Percentiles rank a stretch among this genome's conserved stretches.
phyloP scores from a whole-genome alignment of 73 alveolate species.

The Paramecium pentaurelia region DNA sequence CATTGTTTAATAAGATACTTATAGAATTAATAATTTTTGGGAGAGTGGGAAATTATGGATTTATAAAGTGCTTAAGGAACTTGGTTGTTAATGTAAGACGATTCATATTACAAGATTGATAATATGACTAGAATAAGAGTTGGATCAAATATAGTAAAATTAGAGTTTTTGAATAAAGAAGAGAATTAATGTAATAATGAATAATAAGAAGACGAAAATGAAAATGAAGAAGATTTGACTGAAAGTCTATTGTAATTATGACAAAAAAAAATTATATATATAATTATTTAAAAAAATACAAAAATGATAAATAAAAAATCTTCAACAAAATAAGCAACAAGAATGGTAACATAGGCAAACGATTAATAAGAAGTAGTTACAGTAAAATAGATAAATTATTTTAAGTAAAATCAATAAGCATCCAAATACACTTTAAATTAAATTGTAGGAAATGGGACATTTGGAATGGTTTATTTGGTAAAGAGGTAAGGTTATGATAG shows the following conservation, averaged over 20 bases:
- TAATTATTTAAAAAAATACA: too few species aligned
- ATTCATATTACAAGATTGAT: too few species aligned
- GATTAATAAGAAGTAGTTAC: not conserved
- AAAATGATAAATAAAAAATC: not conserved
- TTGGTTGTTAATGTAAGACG: not conserved
- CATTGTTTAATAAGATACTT: not conserved
- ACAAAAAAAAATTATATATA: too few species aligned
- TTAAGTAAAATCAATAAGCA: not conserved
- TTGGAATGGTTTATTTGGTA: constrained; percentile 58
- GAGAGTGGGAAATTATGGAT: not conserved
- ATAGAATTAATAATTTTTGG: too few species aligned
- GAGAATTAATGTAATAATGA: not conserved
- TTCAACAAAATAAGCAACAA: not conserved
- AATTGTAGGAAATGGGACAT: constrained; percentile 58
- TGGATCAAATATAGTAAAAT: not conserved
- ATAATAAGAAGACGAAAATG: too few species aligned
- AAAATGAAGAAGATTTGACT: not conserved
- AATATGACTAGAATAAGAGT: not conserved
- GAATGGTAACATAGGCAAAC: not conserved
- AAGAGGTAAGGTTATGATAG: not conserved
- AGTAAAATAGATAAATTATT: not conserved
- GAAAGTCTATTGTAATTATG: not conserved
- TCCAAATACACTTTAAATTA: not conserved
- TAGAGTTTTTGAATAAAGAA: not conserved
- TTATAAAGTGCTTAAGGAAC: not conserved